These are phyloP conservation scores for Backusella mclennaniae DNA, from an alignment of 192 early-diverging fungal species.

Conservation along the genomic window DNA sequence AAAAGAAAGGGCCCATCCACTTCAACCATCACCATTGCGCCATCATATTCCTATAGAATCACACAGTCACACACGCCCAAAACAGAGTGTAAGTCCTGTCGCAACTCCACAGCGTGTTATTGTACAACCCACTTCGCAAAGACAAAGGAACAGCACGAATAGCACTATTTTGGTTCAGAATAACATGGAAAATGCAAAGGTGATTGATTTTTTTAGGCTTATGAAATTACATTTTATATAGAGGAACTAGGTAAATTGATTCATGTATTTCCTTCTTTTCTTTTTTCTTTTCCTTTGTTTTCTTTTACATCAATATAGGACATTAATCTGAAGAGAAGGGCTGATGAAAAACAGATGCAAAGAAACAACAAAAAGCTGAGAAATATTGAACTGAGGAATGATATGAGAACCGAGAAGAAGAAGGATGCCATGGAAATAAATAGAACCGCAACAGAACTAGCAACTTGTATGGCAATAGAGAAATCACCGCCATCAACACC, in stretches of 20 bases:
- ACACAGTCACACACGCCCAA: background rate
- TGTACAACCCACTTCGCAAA: background rate
- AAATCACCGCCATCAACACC: background rate
- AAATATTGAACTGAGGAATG: background rate
- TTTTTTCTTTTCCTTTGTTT: background rate
- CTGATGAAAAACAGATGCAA: background rate
- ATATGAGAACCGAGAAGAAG: background rate
- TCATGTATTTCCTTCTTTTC: background rate
- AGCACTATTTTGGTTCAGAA: background rate
- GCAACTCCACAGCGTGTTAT: background rate
- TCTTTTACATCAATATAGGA: background rate
- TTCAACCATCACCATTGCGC: background rate
- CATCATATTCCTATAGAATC: background rate
- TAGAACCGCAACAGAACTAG: background rate
- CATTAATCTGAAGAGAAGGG: background rate
- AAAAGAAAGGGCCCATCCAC: background rate
- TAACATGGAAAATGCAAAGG: background rate
- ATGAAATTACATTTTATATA: background rate
- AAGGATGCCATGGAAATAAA: background rate
- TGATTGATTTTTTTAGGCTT: background rate
- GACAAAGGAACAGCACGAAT: background rate
- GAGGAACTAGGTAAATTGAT: constrained; percentile 2
- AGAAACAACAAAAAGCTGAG: background rate
- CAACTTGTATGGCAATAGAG: background rate
- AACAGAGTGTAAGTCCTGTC: background rate